Base-by-base conservation (phyloP, 2,329 filamentous ascomycete species). In the Fusarium albidum region DNA sequence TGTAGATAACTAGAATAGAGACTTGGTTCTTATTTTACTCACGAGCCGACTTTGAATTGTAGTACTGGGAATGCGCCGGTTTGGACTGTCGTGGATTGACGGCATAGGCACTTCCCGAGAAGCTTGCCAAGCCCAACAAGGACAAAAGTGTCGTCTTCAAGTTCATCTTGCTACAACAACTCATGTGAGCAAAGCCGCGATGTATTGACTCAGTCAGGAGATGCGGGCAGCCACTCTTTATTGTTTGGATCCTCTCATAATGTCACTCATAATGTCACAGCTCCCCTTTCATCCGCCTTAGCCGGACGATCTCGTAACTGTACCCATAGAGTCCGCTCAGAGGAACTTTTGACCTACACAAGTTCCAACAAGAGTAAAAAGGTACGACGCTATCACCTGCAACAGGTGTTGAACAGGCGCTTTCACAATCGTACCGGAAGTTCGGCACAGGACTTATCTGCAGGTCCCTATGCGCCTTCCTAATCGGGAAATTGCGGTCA, bases 401-500 rank as follows among this genome's bases (percentile, higher is more conserved):
- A 29, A 17, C 26, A 28, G 38, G 28, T 18, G 17, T 21, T 25
- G 28, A 41, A 28, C 28, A 21, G 26, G 11, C 10, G 13, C n/a
- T 3, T 8, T 41, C n/a, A 41, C 13, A 11, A 12, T 27, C 21
- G 28, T 41, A 41, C 38, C 55, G 55, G 55, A 59, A 53, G 49
- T 58, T 58, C 55, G 55, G 55, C 55, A 58, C 49, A 21, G 26
- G 12, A 32, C 28, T 33, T 55, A 40, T 40, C 51, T 15, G 29
- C 46, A 41, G 15, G 38, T n/a, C 21, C 17, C 28, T 14, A 12
- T 14, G 38, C n/a, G 55, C 55, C 55, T 58, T 58, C 55, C 55
- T 58, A 45, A 50, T 58, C 27, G 38, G 49, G 55, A n/a, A 43
- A 48, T 59, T 57, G 55, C 37, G 49, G 55, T n/a, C n/a, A n/a